Percentiles rank a stretch among this genome's conserved stretches.
phyloP scores from a whole-genome alignment of 192 early-diverging fungal species.

The Rhizophagus clarus region DNA sequence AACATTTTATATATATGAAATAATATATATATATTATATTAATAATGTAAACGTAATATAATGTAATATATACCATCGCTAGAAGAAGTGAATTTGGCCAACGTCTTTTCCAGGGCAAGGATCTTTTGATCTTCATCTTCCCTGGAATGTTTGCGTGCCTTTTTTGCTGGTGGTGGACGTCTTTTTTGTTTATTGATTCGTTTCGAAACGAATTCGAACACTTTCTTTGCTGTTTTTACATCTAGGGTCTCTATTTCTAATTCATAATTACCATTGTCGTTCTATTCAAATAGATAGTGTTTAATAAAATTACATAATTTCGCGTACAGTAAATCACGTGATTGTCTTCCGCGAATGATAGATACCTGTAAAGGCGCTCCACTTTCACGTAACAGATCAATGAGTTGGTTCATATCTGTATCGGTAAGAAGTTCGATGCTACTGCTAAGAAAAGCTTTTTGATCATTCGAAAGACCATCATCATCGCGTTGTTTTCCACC shows the following conservation, averaged over 20 bases:
- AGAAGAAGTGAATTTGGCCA: slow-evolving; percentile 49
- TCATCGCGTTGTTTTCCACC: slow-evolving; percentile 42
- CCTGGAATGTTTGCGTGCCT: slow-evolving; percentile 42
- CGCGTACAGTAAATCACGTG: neutral
- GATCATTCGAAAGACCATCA: slow-evolving; percentile 75
- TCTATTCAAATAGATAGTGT: slow-evolving; percentile 30
- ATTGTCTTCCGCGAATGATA: neutral
- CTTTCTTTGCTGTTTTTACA: slow-evolving; percentile 74
- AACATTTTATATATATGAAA: neutral
- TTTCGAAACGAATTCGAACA: slow-evolving; percentile 85
- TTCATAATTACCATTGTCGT: slow-evolving; percentile 80
- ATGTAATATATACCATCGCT: slow-evolving; percentile 33
- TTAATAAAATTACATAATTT: neutral
- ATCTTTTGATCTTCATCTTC: slow-evolving; percentile 54
- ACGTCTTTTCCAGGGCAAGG: slow-evolving; percentile 43
- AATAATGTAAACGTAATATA: neutral
- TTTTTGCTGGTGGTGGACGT: slow-evolving; percentile 49
- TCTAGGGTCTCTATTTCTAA: slow-evolving; percentile 93
- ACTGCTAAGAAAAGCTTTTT: slow-evolving; percentile 85
- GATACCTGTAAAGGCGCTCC: slow-evolving; percentile 62
- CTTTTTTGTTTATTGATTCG: slow-evolving; percentile 52
- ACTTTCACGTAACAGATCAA: slow-evolving; percentile 70
- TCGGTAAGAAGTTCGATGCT: slow-evolving; percentile 63
- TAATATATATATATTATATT: slow-evolving; percentile 31
- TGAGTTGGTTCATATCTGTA: slow-evolving; percentile 67